Base-by-base conservation (phyloP, 768 basidiomycete genomes). In the Phylloporus sp. region DNA sequence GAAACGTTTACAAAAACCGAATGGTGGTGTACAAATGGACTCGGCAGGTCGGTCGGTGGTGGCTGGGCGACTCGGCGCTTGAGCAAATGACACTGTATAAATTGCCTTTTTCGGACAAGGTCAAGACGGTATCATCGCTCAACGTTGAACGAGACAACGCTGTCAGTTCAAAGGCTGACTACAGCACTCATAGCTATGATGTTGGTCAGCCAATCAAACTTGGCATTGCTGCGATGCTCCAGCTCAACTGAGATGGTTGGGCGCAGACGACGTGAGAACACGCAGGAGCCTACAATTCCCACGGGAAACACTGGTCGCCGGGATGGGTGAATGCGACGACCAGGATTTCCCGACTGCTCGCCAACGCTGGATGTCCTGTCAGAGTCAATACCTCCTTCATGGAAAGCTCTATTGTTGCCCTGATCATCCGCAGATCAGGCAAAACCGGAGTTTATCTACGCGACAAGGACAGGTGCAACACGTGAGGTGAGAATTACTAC, bases 361-460 rank as follows among this genome's bases (percentile, higher is more conserved):
- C 38, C 11, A 5, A 39, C 32, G 7, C 29, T 34, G 13, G 34
- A 35, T 7, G 35, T 46, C 39, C 34, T 44, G 54, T 58, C 61
- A 61, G 65, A 63, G 65, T 65, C 60, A 32, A 41, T 45, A 56
- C 38, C 7, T 53, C 54, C 27, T 22, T 24, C 26, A 41, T 39
- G 16, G 47, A 44, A 60, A 59, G 51, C 49, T 63, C 65, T 58
- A 54, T 53, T 35, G 58, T 63, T 53, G 24, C 61, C 63, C 64
- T 56, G 58, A 62, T 51, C 52, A 38, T 48, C 50, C 59, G 64
- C 66, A 62, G 60, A 66, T 55, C 54, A 45, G n/a, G 44, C 46
- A 32, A 54, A n/a, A 36, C 36, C 39, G 28, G 51, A 47, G 49
- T 47, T 54, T 45, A 49, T 36, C 44, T 55, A 55, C 50, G 48